Base-by-base conservation (phyloP, 164 flowering plant genomes). In the grape (Vitis vinifera) region DNA sequence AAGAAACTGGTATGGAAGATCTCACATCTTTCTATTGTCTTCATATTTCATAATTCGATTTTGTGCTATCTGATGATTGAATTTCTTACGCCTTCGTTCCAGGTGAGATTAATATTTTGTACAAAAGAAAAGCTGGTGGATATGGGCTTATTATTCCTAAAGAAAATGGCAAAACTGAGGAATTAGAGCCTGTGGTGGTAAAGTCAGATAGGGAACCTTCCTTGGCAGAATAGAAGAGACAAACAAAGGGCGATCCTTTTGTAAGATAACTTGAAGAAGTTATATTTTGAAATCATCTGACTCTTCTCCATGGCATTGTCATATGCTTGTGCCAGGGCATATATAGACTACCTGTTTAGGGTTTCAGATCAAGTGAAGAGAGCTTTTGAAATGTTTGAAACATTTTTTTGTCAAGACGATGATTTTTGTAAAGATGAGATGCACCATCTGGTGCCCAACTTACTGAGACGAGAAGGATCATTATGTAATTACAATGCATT, bases 121-220 rank as follows among this genome's bases (percentile, higher is more conserved):
- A 92, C 86, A 89, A 83, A 75, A 82, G 99, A 75, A 92, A 88
- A 76, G 81, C 80, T 9, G 96, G 99, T 58, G 99, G 99, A 0
- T 94, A 94, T 71, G 99, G 99, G 47, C 77, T 94, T 49, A 94
- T 94, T 65, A 84, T 94, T 70, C 99, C 99, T 1, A 92, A 92
- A 81, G 89, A 69, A 59, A 68, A 83, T 73, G 93, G 88, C 11
- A 70, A 83, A 76, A 76, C 77, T 63, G 87, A 85, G 75, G 79
- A 82, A 68, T 31, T 84, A 2, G 94, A 87, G 76, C 78, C 81
- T 16, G 48, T 79, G 68, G 72, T 63, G 31, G 68, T 73, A 14
- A 86, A 87, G 61, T 65, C 76, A 57, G 73, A 71, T n/a, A 80
- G 60, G 61, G 80, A 87, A 70, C 74, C 81, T 48, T 77, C 78